These are phyloP conservation scores for Aspergillus awamori DNA, from an alignment of 2,329 filamentous ascomycete genomes.

Conservation along the genomic window DNA sequence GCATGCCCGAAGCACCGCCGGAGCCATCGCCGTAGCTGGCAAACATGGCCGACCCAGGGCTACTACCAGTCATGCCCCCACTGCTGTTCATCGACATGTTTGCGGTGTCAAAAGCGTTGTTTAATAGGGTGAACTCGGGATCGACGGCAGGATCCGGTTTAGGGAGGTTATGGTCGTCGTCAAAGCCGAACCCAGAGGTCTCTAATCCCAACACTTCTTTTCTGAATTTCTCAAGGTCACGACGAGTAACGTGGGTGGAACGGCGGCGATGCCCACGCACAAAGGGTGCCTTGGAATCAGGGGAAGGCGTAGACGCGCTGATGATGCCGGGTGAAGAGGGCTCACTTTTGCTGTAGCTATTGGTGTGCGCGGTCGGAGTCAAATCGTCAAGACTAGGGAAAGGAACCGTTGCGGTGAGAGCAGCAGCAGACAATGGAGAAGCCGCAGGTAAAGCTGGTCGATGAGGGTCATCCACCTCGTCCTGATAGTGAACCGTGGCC, in stretches of 20 bases:
- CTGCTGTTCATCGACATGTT: slow-evolving; percentile 42
- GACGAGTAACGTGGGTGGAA: slow-evolving; percentile 45
- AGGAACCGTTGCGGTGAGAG: neutral
- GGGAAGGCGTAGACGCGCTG: slow-evolving; percentile 32
- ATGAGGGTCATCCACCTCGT: neutral
- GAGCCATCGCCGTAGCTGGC: slow-evolving; percentile 38
- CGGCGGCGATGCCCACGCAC: slow-evolving; percentile 46
- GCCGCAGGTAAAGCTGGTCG: neutral
- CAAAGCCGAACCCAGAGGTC: slow-evolving; percentile 32
- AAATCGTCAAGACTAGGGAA: slow-evolving; percentile 4
- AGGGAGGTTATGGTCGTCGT: slow-evolving; percentile 32
- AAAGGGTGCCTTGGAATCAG: slow-evolving; percentile 38
- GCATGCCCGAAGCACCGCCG: slow-evolving; percentile 34
- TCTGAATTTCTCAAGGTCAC: slow-evolving; percentile 43
- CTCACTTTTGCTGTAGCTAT: slow-evolving; percentile 9
- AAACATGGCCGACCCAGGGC: slow-evolving; percentile 34
- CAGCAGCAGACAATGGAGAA: slow-evolving; percentile 1
- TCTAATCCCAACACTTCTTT: slow-evolving; percentile 40
- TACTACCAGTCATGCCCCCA: slow-evolving; percentile 31
- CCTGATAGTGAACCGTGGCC: slow-evolving; percentile 3
- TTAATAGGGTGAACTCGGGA: slow-evolving; percentile 38
- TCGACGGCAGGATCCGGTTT: slow-evolving; percentile 28
- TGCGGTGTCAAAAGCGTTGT: slow-evolving; percentile 39
- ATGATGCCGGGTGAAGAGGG: slow-evolving; percentile 32
- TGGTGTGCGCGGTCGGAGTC: neutral